A percentile compares a stretch with the other conserved stretches of the same genome.
phyloP scores from a whole-genome alignment of 352 stramenopile genomes.

The Peronospora farinosa region DNA sequence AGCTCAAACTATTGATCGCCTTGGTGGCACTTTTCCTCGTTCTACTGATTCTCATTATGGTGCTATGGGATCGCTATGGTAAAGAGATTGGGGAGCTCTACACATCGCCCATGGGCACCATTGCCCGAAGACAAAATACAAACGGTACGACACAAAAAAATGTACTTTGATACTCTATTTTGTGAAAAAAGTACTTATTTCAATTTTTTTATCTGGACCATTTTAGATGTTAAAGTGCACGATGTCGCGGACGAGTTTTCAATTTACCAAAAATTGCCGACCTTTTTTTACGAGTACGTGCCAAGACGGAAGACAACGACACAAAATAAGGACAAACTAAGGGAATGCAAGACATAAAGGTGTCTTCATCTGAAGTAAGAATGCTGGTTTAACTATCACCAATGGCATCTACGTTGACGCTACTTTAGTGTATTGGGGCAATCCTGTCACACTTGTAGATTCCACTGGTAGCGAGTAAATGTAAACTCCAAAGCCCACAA shows the following conservation, averaged over 20 bases:
- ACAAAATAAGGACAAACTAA: conserved; percentile 19
- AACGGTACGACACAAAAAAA: conserved; percentile 18
- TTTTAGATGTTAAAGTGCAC: conserved; percentile 51
- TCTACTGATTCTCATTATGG: conserved; percentile 70
- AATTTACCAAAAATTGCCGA: conserved; percentile 80
- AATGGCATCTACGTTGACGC: conserved; percentile 5
- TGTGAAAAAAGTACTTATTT: conserved; percentile 1
- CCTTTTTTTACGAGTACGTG: conserved; percentile 87
- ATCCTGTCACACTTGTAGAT: neutral
- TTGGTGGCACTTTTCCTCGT: conserved; percentile 70
- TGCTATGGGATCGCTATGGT: conserved; percentile 81
- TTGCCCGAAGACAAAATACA: conserved; percentile 18
- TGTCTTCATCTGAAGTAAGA: conserved; percentile 17
- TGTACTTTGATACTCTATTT: conserved; percentile 2
- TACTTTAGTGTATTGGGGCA: conserved; percentile 29
- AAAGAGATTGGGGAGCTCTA: conserved; percentile 82
- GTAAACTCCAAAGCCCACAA: conserved; percentile 68
- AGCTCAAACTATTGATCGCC: conserved; percentile 64
- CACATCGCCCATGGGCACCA: conserved; percentile 33
- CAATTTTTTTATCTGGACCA: neutral
- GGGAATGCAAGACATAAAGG: neutral
- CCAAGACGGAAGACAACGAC: conserved; percentile 43
- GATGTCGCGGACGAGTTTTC: conserved; percentile 74
- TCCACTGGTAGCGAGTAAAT: conserved; percentile 70
- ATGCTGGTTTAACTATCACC: conserved; percentile 8